A percentile compares a stretch with the other conserved stretches of the same genome.
These are phyloP conservation scores for Rutstroemia sp. DNA, from an alignment of 2,329 filamentous ascomycete genomes.

Conservation along the genomic window DNA sequence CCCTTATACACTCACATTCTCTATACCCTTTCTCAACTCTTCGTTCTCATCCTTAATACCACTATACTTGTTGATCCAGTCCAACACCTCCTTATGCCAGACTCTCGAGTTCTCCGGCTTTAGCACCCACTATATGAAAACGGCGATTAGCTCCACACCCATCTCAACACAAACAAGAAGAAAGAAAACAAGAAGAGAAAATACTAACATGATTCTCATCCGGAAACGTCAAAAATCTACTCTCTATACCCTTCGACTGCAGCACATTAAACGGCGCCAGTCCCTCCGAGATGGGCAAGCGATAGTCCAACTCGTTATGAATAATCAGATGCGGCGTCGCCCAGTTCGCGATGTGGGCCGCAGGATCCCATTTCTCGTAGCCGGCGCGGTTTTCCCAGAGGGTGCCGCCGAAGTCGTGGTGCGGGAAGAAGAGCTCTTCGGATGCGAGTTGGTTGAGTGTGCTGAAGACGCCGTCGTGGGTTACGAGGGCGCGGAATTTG, in stretches of 20 bases:
- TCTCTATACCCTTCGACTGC: slow-evolving; percentile 53
- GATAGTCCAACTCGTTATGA: slow-evolving; percentile 85
- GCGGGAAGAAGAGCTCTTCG: slow-evolving; percentile 64
- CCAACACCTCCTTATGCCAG: slow-evolving; percentile 82
- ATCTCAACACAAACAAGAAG: background rate
- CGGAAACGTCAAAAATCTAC: slow-evolving; percentile 57
- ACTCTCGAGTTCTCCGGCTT: slow-evolving; percentile 87
- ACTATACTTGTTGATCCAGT: slow-evolving; percentile 64
- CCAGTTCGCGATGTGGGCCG: slow-evolving; percentile 41
- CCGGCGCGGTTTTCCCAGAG: slow-evolving; percentile 48
- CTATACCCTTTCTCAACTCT: slow-evolving; percentile 10
- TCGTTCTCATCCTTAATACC: slow-evolving; percentile 34
- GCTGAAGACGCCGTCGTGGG: slow-evolving; percentile 80
- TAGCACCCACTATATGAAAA: slow-evolving; percentile 60
- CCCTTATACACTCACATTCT: slow-evolving; percentile 8
- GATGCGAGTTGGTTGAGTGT: slow-evolving; percentile 57
- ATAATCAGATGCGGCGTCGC: slow-evolving; percentile 82
- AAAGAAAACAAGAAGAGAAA: background rate
- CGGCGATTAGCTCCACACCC: slow-evolving; percentile 6
- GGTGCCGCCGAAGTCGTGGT: slow-evolving; percentile 57
- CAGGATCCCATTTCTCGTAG: slow-evolving; percentile 66
- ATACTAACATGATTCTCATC: slow-evolving; percentile 55
- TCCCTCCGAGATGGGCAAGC: slow-evolving; percentile 76
- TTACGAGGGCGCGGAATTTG: slow-evolving; percentile 81
- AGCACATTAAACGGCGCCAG: slow-evolving; percentile 57